Base-by-base conservation (phyloP, 768 basidiomycete species). In the Phanerodontia chrysosporium region DNA sequence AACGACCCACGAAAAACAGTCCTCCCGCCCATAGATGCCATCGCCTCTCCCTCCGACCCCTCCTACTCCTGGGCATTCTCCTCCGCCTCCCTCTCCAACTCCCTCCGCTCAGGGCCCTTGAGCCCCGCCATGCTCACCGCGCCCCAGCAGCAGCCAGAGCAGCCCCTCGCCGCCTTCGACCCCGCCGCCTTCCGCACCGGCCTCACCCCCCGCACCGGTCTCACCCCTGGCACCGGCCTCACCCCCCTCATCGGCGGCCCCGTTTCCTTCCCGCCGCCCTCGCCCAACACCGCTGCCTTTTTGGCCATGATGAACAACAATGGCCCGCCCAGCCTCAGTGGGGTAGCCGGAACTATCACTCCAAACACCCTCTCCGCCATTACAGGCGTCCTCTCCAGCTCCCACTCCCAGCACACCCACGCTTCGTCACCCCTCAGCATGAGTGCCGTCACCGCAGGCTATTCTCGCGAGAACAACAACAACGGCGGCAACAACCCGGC, bases 81-180 rank as follows among this genome's bases (percentile, higher is more conserved):
- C 44, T 72, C 81, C 14, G 70, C 73, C 25, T 79, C 85, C 45
- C 75, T 87, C 51, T 73, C 79, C 45, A 89, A 89, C 72, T 95
- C 92, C 2, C 84, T 98, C 32, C 86, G 96, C 48, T 83, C 95
- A 0, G 96, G 95, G 3, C 96, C 96, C 1, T 86, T 98, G 56
- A 94, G 92, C 5, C 96, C 96, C 29, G 95, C 96, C 56, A 96
- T 98, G 92, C 87, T 97, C 60, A 85, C 92, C 27, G 96, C 90
- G 9, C 95, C 94, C 3, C 86, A 85, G 70, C 66, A 65, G 48
- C 79, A 78, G 49, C 64, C 75, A 53, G 67, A 71, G 24, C 61
- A 71, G 48, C 72, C 73, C 49, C 61, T 72, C 3, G 73, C 73
- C 51, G 62, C 78, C 51, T 95, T 92, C 70, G 92, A 94, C 68